These are phyloP conservation scores for Pythium rhizo-oryzae DNA, from an alignment of 352 stramenopile genomes.

Conservation along the genomic window DNA sequence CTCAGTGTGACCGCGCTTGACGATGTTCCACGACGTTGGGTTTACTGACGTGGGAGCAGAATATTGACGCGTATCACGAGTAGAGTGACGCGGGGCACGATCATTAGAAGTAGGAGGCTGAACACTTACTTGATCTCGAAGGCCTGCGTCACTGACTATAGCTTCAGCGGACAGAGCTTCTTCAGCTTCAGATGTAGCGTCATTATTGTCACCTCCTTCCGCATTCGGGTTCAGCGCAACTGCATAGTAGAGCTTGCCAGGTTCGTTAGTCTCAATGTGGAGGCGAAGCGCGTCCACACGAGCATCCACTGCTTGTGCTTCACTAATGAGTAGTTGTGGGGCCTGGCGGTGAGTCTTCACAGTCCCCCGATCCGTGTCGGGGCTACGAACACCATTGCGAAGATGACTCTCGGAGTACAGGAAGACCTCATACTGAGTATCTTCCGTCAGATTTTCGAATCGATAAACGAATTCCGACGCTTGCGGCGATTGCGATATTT, in stretches of 20 bases:
- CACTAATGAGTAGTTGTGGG: constrained; percentile 30
- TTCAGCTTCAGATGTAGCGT: neutral
- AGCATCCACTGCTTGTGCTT: constrained; percentile 33
- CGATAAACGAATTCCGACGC: constrained; percentile 40
- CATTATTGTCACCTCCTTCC: neutral
- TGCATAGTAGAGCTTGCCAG: constrained; percentile 54
- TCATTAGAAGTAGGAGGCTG: constrained; percentile 24
- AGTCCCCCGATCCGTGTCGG: constrained; percentile 6
- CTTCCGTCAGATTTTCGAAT: constrained; percentile 58
- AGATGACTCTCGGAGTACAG: constrained; percentile 59
- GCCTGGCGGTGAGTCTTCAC: constrained; percentile 54
- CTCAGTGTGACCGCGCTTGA: constrained; percentile 15
- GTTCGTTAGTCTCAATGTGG: constrained; percentile 28
- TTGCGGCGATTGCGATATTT: constrained; percentile 11
- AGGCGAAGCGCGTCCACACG: constrained; percentile 40
- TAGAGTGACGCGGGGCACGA: constrained; percentile 3
- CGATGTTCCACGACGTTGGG: neutral
- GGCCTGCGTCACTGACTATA: constrained; percentile 15
- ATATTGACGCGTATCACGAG: neutral
- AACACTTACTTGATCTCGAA: neutral
- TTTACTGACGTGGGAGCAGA: neutral
- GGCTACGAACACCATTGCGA: constrained; percentile 61
- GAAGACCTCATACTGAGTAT: constrained; percentile 43
- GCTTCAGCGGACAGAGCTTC: constrained; percentile 2
- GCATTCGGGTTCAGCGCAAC: constrained; percentile 15